Evolutionary conservation across 805 yeast genomes (phyloP), one percentile per base, ranked within the genome.

Genomic region (Myxozyma nipponensis): DNA sequence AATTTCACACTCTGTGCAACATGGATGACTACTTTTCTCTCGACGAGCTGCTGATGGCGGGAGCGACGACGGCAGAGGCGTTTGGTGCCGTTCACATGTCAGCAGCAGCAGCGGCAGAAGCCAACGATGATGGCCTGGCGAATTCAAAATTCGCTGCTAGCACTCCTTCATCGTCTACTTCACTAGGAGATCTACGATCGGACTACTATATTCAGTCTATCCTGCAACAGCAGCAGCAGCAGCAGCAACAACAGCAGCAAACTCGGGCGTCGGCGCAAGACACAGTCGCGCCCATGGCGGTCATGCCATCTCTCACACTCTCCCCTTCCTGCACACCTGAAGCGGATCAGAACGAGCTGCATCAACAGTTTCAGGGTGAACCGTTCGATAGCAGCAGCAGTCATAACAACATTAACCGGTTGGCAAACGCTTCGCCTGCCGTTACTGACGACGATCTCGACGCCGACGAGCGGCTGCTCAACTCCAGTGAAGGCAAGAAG

Each of bases 401-500:
- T 13, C 17, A 13, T 18, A 35, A 10, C 15, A 35, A 7, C 32
- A 28, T 7, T 28, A 13, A 28, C 7, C 10, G 7, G 32, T 7
- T 28, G 32, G 13, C 38, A n/a, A 35, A n/a, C 6, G 6, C 38
- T 35, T 13, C 19, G 17, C 6, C 19, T 7, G 21, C 17, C 6
- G 19, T 6, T 13, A 6, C 21, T 35, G 19, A 35, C 15, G 38
- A 6, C 17, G 19, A 35, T 9, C 22, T 47, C 55, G 69, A 60
- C 55, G 66, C 44, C 59, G 68, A 59, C 60, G 73, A 57, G 52
- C 52, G 52, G n/a, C 59, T 65, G 10, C 54, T 63, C 43, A 56
- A 60, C 0, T 61, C 65, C 3, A 64, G 62, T 32, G 63, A 58
- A 19, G 65, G 63, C 43, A 56, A 57, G 52, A 50, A 52, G 37